These are phyloP conservation scores for Iris pallida DNA, from an alignment of 116 monocot species.

Conservation along the genomic window DNA sequence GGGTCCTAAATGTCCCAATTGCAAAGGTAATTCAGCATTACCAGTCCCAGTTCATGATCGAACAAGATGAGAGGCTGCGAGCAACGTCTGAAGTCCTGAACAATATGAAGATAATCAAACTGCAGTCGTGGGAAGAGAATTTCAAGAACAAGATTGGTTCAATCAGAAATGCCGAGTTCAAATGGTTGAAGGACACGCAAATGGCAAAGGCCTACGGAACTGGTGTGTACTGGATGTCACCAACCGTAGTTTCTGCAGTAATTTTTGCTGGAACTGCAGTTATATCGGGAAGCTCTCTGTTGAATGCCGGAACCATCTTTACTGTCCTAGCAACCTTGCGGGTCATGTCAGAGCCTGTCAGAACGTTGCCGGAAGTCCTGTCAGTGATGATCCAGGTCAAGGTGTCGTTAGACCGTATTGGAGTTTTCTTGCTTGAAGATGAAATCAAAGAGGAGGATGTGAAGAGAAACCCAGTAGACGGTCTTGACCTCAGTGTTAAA, in stretches of 20 bases:
- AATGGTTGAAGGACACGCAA: conserved; percentile 33
- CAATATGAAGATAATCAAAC: conserved; percentile 49
- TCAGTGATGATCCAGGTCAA: conserved; percentile 60
- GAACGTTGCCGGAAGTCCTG: conserved; percentile 60
- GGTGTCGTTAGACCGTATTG: conserved; percentile 77
- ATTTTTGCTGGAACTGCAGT: conserved; percentile 34
- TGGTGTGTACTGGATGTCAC: conserved; percentile 41
- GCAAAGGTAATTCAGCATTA: conserved; percentile 11
- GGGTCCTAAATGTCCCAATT: conserved; percentile 16
- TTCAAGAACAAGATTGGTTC: conserved; percentile 18
- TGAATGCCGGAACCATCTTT: conserved; percentile 68
- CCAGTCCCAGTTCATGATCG: conserved; percentile 35
- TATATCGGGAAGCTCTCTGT: conserved; percentile 33
- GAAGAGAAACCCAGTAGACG: conserved; percentile 7
- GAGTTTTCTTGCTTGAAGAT: conserved; percentile 51
- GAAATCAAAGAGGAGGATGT: conserved; percentile 51
- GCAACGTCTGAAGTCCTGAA: conserved; percentile 38
- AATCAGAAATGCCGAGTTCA: conserved; percentile 31
- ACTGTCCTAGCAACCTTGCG: conserved; percentile 62
- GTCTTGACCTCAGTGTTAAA: conserved; percentile 16
- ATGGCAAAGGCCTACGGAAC: conserved; percentile 30
- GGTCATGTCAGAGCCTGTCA: conserved; percentile 64
- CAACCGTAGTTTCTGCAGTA: conserved; percentile 40
- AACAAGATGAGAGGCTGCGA: conserved; percentile 38
- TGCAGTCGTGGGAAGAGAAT: conserved; percentile 52